Conservation (phyloP, 176 grass and related monocot species). For the Raddia guianensis region DNA sequence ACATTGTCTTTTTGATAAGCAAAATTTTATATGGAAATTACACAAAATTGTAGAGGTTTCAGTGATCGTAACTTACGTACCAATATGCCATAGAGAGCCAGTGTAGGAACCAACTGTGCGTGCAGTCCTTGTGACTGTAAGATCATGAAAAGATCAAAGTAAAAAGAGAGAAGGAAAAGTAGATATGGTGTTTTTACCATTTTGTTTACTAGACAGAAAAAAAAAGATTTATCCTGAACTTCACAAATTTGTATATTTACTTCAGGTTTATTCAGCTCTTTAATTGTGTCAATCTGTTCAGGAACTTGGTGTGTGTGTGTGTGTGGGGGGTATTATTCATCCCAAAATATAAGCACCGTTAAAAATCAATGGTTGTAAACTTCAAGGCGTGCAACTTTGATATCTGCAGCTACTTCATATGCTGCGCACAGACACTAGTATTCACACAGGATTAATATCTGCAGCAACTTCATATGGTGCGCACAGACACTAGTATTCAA, state of each 20-base stretch:
- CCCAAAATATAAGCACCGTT: neutral
- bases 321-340: slow-evolving; percentile 6
- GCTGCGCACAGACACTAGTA: neutral
- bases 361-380: neutral
- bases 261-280: slow-evolving; percentile 16
- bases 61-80: slow-evolving; percentile 30
- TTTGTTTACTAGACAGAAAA: neutral
- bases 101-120: slow-evolving; percentile 45
- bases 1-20: neutral
- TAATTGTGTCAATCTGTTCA: neutral
- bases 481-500: neutral
- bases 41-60: neutral
- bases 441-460: neutral
- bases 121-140: slow-evolving; percentile 59
- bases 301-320: neutral
- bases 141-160: slow-evolving; percentile 27
- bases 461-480: neutral
- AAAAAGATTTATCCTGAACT: neutral
- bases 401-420: neutral
- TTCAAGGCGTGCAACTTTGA: neutral
- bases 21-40: slow-evolving; percentile 4
- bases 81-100: slow-evolving; percentile 78
- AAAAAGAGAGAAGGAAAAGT: neutral
- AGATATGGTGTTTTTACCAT: neutral
- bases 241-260: neutral